Base-by-base conservation (phyloP, 2,329 filamentous ascomycete species). In the Ceratocystis albifundus region DNA sequence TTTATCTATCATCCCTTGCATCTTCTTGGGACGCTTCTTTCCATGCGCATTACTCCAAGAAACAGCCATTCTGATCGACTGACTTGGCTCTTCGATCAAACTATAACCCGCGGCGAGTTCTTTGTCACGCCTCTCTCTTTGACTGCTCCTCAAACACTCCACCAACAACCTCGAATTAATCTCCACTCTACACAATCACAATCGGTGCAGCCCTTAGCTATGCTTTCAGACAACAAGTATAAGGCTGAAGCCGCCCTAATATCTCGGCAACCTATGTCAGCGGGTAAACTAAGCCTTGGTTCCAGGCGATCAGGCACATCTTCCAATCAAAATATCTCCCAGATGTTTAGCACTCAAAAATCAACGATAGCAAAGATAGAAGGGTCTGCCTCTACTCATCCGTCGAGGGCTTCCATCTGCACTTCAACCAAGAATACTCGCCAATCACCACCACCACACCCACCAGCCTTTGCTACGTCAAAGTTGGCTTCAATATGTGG, bases 401-500 rank as follows among this genome's bases (percentile, higher is more conserved):
- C 45, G 2, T 12, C 62, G 3, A 25, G 46, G 8, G 46, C 30
- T 20, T 30, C 59, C 12, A 7, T n/a, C 2, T 17, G 53, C n/a
- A 61, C 45, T 17, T 30, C 61, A 17, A 20, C 45, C 36, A 64
- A 65, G 22, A 17, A 28, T n/a, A 10, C 36, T 12, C 48, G 45
- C 22, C 66, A 30, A 36, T 28, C 66, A 44, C 62, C 2, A 44
- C 62, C 32, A 36, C 32, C 66, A n/a, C n/a, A n/a, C n/a, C n/a
- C n/a, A 25, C 50, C 53, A 44, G 25, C 36, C 30, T n/a, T 59
- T 8, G 41, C 22, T 17, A 10, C 30, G 5, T 68, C 67, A 1
- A 68, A 66, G 10, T 48, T 68, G 32, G 44, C 59, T 10, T 57
- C 64, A 12, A 68, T 68, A 10, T 68, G 64, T 5, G 61, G 61